A percentile compares a stretch with the other conserved stretches of the same genome.
phyloP scores from a whole-genome alignment of 176 grass and related monocot genomes.

The Canna indica region DNA sequence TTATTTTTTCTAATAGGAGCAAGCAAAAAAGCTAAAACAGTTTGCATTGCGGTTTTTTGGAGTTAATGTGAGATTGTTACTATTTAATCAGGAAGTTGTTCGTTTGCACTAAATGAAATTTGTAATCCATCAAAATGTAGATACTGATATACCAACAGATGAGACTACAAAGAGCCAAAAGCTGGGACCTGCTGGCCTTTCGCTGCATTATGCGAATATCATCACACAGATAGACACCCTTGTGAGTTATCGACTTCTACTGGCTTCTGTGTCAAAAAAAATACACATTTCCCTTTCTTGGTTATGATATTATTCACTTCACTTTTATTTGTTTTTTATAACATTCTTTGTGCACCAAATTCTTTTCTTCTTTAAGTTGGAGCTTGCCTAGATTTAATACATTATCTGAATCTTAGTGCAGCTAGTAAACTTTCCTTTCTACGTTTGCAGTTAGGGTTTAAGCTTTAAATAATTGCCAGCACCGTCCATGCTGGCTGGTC shows the following conservation, averaged over 20 bases:
- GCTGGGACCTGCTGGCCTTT: slow-evolving; percentile 84
- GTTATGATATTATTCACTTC: not conserved
- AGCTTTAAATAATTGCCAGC: too few relatives aligned
- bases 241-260: slow-evolving; percentile 35
- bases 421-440: too few relatives aligned
- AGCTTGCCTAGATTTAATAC: too few relatives aligned
- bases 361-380: not conserved
- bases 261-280: not conserved
- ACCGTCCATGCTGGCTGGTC: too few relatives aligned
- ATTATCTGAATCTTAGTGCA: too few relatives aligned
- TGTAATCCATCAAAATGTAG: slow-evolving; percentile 44
- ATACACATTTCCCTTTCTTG: too few relatives aligned
- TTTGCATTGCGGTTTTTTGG: not conserved
- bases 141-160: slow-evolving; percentile 51
- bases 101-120: slow-evolving; percentile 9
- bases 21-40: not conserved
- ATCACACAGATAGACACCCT: slow-evolving; percentile 81
- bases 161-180: slow-evolving; percentile 37
- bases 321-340: slow-evolving; percentile 20
- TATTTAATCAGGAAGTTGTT: not conserved
- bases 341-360: slow-evolving; percentile 10
- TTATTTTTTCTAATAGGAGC: not conserved
- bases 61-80: not conserved
- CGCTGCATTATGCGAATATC: slow-evolving; percentile 96
- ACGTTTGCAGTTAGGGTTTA: too few relatives aligned